Base-by-base conservation (phyloP, 345 rosid genomes). In the Garcia nutans region DNA sequence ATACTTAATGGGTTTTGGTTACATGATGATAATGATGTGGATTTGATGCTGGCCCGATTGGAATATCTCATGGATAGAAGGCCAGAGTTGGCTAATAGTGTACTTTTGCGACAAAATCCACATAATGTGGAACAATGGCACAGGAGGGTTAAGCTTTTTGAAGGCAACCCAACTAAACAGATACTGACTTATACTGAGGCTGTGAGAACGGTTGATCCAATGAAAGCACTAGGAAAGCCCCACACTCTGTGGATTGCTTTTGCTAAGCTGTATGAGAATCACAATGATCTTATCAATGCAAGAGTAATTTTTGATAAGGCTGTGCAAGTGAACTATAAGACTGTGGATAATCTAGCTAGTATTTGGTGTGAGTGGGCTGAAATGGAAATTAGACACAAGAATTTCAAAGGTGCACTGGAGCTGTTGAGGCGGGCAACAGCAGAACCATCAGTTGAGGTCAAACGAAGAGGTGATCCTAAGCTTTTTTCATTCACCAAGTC, bases 81-180 rank as follows among this genome's bases (percentile, higher is more conserved):
- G 70, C 97, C 97, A 6, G 98, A 92, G 77, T 74, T 96, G 71
- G 97, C 99, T 15, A 96, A 93, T 71, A 92, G 98, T 75, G 98
- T 96, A 22, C 96, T 96, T 73, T 78, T 96, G 68, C 87, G 98
- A 70, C 98, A 93, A 76, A 96, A 96, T 85, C 99, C 99, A 5
- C 99, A 96, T 85, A 93, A 96, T 75, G 97, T 96, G 78, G 99
- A 96, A 71, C 99, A 96, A 54, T 96, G 99, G 97, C 98, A 93
- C 76, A 86, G 98, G 28, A 88, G 99, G 78, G 97, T 93, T 45
- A 92, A 89, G 88, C 84, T 96, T 52, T 96, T 96, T 78, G 97
- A 90, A 75, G 97, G 93, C 65, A 87, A 92, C 62, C 97, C 99
- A 56, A 87, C 90, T 3, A 93, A 85, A 82, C 99, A 96, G 89